phyloP scores from a whole-genome alignment of 2,329 filamentous ascomycete genomes.

The Colletotrichum sp. region DNA sequence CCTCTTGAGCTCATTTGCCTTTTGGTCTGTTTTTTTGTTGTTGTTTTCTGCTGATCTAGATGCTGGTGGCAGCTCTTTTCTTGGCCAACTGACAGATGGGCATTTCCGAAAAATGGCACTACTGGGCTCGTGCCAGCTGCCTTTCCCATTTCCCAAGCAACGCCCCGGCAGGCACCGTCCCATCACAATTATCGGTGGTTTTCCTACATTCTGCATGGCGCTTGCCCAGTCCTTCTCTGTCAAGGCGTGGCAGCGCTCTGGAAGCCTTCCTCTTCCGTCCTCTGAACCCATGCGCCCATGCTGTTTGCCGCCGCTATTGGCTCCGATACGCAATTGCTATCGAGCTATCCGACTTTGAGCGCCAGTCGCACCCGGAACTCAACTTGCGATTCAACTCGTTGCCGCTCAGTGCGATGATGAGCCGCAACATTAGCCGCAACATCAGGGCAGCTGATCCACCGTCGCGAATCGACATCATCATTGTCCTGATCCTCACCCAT shows the following conservation, averaged over 20 bases:
- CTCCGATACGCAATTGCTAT: not conserved
- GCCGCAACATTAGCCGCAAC: not conserved
- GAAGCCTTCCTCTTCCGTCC: constrained; percentile 12
- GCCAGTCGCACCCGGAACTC: not conserved
- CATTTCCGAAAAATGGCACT: not conserved
- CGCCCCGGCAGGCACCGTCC: not conserved
- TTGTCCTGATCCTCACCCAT: not conserved
- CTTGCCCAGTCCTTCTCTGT: not conserved
- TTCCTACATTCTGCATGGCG: not conserved
- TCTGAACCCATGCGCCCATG: not conserved
- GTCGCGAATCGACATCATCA: not conserved
- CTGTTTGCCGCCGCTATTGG: not conserved
- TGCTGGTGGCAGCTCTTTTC: not conserved
- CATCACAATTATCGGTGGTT: not conserved
- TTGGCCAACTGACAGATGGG: not conserved
- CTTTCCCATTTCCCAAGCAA: not conserved
- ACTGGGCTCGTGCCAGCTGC: not conserved
- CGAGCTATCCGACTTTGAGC: not conserved
- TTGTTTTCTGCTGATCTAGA: not conserved
- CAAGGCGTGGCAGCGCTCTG: not conserved
- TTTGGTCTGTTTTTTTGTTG: not conserved
- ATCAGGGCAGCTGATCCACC: not conserved
- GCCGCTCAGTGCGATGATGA: not conserved
- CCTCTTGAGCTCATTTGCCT: not conserved
- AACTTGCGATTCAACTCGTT: not conserved